Conservation (phyloP, 805 yeast species). For the Suhomyces prunicola region DNA sequence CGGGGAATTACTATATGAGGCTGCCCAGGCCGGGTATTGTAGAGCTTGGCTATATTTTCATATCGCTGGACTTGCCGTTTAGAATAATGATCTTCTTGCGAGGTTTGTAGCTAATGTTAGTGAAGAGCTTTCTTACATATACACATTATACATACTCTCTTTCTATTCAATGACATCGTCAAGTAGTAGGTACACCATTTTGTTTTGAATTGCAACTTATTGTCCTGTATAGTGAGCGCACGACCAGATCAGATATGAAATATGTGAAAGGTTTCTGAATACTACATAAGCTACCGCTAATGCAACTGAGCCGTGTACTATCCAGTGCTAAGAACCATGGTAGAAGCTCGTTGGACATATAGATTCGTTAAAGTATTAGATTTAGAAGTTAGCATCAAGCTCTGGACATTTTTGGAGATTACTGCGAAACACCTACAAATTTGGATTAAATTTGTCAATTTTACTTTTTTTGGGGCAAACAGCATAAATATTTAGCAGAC, state of each 20-base stretch:
- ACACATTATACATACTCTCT: constrained; percentile 19
- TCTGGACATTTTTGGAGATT: no score
- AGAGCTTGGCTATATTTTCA: constrained; percentile 21
- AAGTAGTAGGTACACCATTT: constrained; percentile 14
- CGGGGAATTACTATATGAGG: constrained; percentile 22
- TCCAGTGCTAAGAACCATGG: no score
- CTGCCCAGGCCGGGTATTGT: constrained; percentile 16
- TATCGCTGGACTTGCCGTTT: constrained; percentile 19
- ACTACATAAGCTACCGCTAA: no score
- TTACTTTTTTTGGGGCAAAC: no score
- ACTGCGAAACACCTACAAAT: not conserved
- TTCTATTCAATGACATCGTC: constrained; percentile 22
- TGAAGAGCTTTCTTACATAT: not conserved
- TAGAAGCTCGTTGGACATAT: not conserved
- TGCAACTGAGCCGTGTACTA: no score
- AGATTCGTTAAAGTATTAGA: not conserved
- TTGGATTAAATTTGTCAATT: no score
- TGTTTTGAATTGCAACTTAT: not conserved
- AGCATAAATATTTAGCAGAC: no score
- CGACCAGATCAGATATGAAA: not conserved
- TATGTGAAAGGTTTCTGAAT: not conserved
- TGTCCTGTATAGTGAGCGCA: not conserved
- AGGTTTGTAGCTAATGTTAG: not conserved
- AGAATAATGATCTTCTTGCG: constrained; percentile 5
- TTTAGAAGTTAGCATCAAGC: not conserved